Conservation (phyloP, 192 early-diverging fungal species). For the Cetraspora pellucida region DNA sequence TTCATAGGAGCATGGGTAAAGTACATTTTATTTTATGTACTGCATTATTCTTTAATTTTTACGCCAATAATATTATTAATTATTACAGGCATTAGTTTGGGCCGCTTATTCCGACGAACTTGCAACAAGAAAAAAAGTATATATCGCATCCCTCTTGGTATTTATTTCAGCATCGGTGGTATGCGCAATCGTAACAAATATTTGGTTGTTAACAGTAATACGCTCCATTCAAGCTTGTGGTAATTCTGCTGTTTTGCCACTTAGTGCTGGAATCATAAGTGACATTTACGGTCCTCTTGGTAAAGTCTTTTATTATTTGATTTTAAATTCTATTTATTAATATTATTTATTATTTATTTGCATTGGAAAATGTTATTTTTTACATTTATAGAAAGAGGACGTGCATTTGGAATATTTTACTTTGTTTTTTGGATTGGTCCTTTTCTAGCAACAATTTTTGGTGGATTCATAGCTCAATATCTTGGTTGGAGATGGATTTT, state of each 20-base stretch:
- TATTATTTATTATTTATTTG: not conserved
- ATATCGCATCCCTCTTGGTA: conserved; percentile 41
- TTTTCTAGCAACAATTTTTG: not conserved
- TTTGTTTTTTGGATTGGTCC: not conserved
- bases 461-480: not conserved
- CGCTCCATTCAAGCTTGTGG: conserved; percentile 45
- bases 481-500: conserved; percentile 23
- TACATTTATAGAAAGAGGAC: not conserved
- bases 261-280: conserved; percentile 44
- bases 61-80: conserved; percentile 2
- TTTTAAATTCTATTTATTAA: conserved; percentile 20
- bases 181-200: conserved; percentile 40
- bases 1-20: too few relatives aligned
- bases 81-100: conserved; percentile 44
- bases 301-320: not conserved
- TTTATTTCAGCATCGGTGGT: conserved; percentile 42
- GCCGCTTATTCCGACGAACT: conserved; percentile 44
- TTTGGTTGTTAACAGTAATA: conserved; percentile 46
- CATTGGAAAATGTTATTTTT: conserved; percentile 22
- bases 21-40: too few relatives aligned
- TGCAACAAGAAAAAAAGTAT: conserved; percentile 40
- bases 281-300: conserved; percentile 36
- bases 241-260: conserved; percentile 35
- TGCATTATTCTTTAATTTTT: not conserved
- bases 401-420: not conserved